These are phyloP conservation scores for Alternaria alternata DNA, from an alignment of 2,329 filamentous ascomycete genomes.

Conservation along the genomic window DNA sequence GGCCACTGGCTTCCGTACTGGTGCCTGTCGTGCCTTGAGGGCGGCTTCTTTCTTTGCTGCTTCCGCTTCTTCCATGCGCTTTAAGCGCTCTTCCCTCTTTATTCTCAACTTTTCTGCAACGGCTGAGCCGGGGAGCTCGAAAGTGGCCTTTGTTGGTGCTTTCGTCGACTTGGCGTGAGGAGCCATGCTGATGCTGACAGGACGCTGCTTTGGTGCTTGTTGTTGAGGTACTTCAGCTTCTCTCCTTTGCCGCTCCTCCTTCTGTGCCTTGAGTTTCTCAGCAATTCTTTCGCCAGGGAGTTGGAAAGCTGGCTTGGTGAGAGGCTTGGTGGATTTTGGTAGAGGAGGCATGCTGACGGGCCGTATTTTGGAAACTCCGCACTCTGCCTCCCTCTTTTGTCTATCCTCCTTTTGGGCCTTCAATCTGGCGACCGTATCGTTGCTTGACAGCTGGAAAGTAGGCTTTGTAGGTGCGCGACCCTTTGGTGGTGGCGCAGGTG, in stretches of 20 bases:
- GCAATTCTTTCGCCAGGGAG: slow-evolving; percentile 63
- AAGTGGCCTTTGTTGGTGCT: slow-evolving; percentile 59
- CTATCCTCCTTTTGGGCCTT: slow-evolving; percentile 61
- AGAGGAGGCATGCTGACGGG: slow-evolving; percentile 58
- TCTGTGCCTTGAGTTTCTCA: slow-evolving; percentile 44
- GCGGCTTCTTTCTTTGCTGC: slow-evolving; percentile 51
- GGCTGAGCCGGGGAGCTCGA: slow-evolving; percentile 63
- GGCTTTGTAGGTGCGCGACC: slow-evolving; percentile 59
- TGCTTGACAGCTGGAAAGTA: slow-evolving; percentile 62
- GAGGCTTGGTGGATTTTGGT: slow-evolving; percentile 60
- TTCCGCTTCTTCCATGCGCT: slow-evolving; percentile 43
- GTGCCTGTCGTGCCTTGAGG: slow-evolving; percentile 40
- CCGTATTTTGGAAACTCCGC: slow-evolving; percentile 38
- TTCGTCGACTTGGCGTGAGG: slow-evolving; percentile 58
- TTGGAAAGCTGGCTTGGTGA: slow-evolving; percentile 60
- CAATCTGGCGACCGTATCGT: slow-evolving; percentile 62
- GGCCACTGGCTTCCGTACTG: slow-evolving; percentile 57
- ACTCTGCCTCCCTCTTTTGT: slow-evolving; percentile 54
- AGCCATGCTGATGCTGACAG: slow-evolving; percentile 40
- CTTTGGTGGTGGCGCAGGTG: slow-evolving; percentile 57
- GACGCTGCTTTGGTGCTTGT: slow-evolving; percentile 10
- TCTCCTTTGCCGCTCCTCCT: slow-evolving; percentile 46
- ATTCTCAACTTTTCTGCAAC: slow-evolving; percentile 51
- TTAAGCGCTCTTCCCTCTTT: slow-evolving; percentile 46
- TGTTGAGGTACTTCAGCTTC: slow-evolving; percentile 26